Evolutionary conservation across 768 basidiomycete species (phyloP).

Genomic region (Xerocomus brunneocitrinus): DNA sequence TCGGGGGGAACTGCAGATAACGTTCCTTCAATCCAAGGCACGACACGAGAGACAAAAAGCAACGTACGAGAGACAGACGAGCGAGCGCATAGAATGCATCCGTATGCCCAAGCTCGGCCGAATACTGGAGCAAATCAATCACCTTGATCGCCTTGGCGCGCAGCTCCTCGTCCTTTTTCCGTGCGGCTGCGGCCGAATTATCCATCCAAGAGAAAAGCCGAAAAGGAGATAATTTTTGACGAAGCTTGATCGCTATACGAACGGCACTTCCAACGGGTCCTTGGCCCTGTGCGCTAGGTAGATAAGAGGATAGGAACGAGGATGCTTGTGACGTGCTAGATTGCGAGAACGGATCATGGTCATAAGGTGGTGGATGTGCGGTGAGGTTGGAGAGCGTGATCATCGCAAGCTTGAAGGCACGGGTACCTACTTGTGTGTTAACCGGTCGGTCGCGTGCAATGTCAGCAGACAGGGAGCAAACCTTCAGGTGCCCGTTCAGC

Average conservation of each 20-base stretch:
- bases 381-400: conserved; percentile 62
- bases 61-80: conserved; percentile 60
- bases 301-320: conserved; percentile 58
- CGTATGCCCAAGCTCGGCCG: conserved; percentile 69
- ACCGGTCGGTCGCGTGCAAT: neutral
- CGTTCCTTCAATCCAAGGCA: neutral
- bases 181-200: conserved; percentile 41
- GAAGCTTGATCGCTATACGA: conserved; percentile 63
- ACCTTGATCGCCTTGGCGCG: conserved; percentile 75
- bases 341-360: conserved; percentile 43
- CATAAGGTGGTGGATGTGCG: conserved; percentile 51
- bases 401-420: conserved; percentile 74
- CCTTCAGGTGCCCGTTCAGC: conserved; percentile 51
- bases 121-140: conserved; percentile 73
- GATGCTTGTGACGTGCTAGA: conserved; percentile 37
- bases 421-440: conserved; percentile 43
- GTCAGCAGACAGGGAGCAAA: conserved; percentile 17
- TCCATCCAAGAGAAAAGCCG: conserved; percentile 38
- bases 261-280: conserved; percentile 68
- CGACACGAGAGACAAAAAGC: neutral
- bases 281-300: conserved; percentile 72
- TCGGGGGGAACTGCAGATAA: conserved; percentile 63
- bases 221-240: conserved; percentile 53
- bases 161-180: conserved; percentile 62
- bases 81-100: conserved; percentile 71